Evolutionary conservation across 2,329 filamentous ascomycete species (phyloP).

Genomic region (Chrysoporthe cubensis): DNA sequence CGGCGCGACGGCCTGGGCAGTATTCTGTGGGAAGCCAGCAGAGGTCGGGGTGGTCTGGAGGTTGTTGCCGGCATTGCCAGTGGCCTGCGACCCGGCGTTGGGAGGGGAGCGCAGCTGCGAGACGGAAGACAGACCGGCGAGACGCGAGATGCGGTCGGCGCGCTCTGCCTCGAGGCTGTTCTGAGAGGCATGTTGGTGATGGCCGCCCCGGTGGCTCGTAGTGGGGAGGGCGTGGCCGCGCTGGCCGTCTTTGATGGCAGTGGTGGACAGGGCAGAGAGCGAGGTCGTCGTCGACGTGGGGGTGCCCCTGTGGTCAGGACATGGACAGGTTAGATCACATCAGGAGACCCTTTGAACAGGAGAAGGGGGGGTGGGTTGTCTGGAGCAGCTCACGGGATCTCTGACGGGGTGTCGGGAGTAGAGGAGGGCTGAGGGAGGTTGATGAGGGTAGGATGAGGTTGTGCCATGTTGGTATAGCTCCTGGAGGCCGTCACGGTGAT

Average conservation of each 20-base stretch:
- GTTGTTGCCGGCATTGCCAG: constrained; percentile 38
- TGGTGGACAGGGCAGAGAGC: constrained; percentile 88
- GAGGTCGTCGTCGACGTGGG: constrained; percentile 92
- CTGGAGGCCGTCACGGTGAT: not conserved
- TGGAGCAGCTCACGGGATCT: constrained; percentile 74
- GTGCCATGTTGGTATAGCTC: constrained; percentile 34
- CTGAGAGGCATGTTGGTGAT: constrained; percentile 64
- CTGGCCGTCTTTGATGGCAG: constrained; percentile 95
- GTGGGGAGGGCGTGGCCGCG: constrained; percentile 74
- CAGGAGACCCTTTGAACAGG: not conserved
- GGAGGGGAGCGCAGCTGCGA: constrained; percentile 69
- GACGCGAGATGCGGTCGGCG: constrained; percentile 91
- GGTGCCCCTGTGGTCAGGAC: constrained; percentile 67
- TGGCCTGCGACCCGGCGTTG: constrained; percentile 37
- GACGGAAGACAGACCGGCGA: constrained; percentile 88
- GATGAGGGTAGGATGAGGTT: constrained; percentile 69
- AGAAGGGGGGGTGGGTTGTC: constrained; percentile 2
- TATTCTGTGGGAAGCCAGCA: constrained; percentile 43
- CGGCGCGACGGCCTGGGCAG: constrained; percentile 38
- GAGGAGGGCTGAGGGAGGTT: constrained; percentile 83
- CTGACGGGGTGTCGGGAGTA: constrained; percentile 83
- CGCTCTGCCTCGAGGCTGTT: constrained; percentile 88
- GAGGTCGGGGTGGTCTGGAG: constrained; percentile 58
- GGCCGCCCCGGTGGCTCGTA: constrained; percentile 58
- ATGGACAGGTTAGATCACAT: constrained; percentile 25